Evolutionary conservation across 2,329 filamentous ascomycete species (phyloP), one percentile per base, ranked within the genome.

Genomic region (Scorias spongiosa): DNA sequence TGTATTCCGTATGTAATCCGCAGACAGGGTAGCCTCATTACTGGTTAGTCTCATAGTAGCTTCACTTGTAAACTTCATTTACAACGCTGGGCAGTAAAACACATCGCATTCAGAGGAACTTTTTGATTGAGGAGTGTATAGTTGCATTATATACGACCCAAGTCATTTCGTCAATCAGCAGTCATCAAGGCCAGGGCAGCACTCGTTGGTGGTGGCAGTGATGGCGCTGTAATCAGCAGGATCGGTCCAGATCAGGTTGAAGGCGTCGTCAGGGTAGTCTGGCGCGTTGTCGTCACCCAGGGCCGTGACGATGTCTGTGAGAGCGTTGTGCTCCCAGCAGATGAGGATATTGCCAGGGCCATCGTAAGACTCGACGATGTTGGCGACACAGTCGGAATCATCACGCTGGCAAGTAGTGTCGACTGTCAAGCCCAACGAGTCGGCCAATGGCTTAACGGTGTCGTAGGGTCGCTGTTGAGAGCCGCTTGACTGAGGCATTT

Each of bases 311-410:
- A 80, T 72, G 47, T 74, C 64, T 29, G 63, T 67, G 40, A 79
- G 56, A 14, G 62, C 60, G 42, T 67, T 62, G 54, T 80, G 76
- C 51, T 78, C 70, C 75, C 75, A 79, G 61, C 74, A 77, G 46
- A 80, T 72, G 39, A 80, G 57, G 40, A 80, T 71, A 49, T 80
- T 80, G 1, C 72, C 73, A 0, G 55, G 45, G 0, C 71, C 70
- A 0, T 52, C 44, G 47, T 75, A 76, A 5, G 50, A 49, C 1
- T 71, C 51, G 1, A 79, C 67, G 0, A 63, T 63, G 5, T 74
- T 57, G 17, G 63, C 63, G 14, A 79, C 76, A 46, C 76, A 78
- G 5, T 67, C 58, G 5, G 63, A 49, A 48, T 80, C 72, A 46
- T 76, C 71, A 11, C 74, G 68, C 44, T 71, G 67, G 52, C 75